These are phyloP conservation scores for Stephanocyclus meneghinianus DNA, from an alignment of 352 stramenopile species.

Conservation along the genomic window DNA sequence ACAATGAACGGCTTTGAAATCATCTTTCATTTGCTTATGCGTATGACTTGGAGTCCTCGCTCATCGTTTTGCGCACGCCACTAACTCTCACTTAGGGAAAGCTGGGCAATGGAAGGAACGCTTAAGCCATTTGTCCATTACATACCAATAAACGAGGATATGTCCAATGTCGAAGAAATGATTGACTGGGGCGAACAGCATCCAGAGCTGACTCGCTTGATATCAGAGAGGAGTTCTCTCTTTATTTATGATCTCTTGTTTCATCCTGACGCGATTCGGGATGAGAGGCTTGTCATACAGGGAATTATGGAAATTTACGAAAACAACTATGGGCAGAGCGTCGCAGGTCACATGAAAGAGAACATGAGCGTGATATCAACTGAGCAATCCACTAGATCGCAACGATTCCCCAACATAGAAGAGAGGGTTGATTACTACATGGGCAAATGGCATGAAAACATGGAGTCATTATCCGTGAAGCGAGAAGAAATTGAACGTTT, in stretches of 20 bases:
- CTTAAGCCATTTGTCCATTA: slow-evolving; percentile 80
- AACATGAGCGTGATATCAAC: slow-evolving; percentile 7
- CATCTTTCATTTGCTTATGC: too few relatives aligned
- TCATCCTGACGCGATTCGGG: slow-evolving; percentile 44
- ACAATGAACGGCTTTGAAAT: not conserved
- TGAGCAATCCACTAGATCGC: slow-evolving; percentile 17
- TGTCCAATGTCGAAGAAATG: slow-evolving; percentile 55
- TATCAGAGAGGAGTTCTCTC: slow-evolving; percentile 57
- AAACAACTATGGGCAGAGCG: slow-evolving; percentile 47
- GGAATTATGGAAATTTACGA: slow-evolving; percentile 53
- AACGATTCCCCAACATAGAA: slow-evolving; percentile 72
- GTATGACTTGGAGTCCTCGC: too few relatives aligned
- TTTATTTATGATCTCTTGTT: slow-evolving; percentile 61
- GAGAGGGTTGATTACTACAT: slow-evolving; percentile 70
- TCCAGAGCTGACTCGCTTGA: slow-evolving; percentile 40
- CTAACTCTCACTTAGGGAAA: slow-evolving; percentile 26
- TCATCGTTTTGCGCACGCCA: too few relatives aligned
- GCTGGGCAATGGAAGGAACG: slow-evolving; percentile 77
- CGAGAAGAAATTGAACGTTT: slow-evolving; percentile 10
- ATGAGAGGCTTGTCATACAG: slow-evolving; percentile 47
- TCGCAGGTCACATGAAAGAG: not conserved
- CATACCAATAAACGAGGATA: slow-evolving; percentile 69
- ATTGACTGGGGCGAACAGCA: slow-evolving; percentile 50
- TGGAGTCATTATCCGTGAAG: slow-evolving; percentile 30
- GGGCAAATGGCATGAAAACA: slow-evolving; percentile 65